phyloP scores from a whole-genome alignment of 2,329 filamentous ascomycete species.

The Aspergillus sp. region DNA sequence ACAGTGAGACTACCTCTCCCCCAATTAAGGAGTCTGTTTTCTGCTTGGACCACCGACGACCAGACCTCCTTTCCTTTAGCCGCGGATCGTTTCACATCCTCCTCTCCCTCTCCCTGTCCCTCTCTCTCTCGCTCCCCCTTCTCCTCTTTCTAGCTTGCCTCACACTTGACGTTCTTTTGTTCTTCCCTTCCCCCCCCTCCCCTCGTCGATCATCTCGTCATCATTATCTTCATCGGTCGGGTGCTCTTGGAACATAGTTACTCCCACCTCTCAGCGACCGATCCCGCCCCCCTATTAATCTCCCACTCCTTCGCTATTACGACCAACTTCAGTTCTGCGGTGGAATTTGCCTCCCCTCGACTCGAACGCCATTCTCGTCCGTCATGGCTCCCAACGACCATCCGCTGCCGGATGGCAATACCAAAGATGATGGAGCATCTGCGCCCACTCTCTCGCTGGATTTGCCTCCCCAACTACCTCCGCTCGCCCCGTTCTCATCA shows the following conservation, averaged over 20 bases:
- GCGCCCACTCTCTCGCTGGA: constrained; percentile 21
- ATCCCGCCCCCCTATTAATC: background rate
- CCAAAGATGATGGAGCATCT: constrained; percentile 18
- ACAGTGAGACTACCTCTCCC: background rate
- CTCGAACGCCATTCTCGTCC: background rate
- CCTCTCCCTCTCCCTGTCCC: background rate
- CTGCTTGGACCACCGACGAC: constrained; percentile 1
- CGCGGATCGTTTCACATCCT: constrained; percentile 7
- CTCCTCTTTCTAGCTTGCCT: background rate
- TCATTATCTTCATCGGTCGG: background rate
- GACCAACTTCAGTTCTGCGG: background rate
- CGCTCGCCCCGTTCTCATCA: constrained; percentile 11
- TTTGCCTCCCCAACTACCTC: constrained; percentile 14
- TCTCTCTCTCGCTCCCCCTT: constrained; percentile 1
- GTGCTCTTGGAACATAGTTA: background rate
- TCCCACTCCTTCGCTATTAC: background rate
- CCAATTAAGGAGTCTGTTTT: constrained; percentile 3
- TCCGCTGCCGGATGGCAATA: constrained; percentile 19
- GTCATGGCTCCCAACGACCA: constrained; percentile 24
- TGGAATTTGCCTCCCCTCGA: background rate
- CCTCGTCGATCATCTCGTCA: background rate
- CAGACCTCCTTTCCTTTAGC: constrained; percentile 3
- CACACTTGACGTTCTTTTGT: background rate
- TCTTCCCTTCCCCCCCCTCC: background rate
- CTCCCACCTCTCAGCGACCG: background rate